Percentiles rank a stretch among this genome's conserved stretches.
These are phyloP conservation scores for Crithidia sp. DNA, from an alignment of 208 protist genomes.

Conservation along the genomic window DNA sequence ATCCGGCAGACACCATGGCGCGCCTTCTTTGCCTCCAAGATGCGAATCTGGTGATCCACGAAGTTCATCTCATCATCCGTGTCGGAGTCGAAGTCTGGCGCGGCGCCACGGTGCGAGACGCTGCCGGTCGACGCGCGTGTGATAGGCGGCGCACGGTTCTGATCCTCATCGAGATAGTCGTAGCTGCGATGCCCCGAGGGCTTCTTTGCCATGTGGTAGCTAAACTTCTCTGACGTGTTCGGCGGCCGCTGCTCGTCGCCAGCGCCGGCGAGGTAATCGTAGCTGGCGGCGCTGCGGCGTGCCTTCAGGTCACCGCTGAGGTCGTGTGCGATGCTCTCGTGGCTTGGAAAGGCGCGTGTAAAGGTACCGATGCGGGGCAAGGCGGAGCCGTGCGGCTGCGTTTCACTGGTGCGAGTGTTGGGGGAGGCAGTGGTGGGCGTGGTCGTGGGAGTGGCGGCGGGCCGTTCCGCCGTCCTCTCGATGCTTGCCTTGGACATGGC, in stretches of 20 bases:
- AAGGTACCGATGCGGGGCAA: neutral
- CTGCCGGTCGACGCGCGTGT: neutral
- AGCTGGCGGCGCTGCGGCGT: slow-evolving; percentile 22
- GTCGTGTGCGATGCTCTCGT: slow-evolving; percentile 13
- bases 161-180: slow-evolving; percentile 37
- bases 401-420: neutral
- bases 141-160: slow-evolving; percentile 6
- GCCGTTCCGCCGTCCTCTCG: too few species aligned
- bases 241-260: neutral
- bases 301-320: neutral
- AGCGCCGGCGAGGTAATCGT: slow-evolving; percentile 23
- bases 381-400: slow-evolving; percentile 2
- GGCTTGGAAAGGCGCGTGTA: neutral
- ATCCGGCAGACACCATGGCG: neutral
- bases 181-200: slow-evolving; percentile 1
- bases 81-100: slow-evolving; percentile 12
- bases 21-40: slow-evolving; percentile 13
- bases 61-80: slow-evolving; percentile 16
- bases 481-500: neutral
- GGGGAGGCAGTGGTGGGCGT: too few species aligned
- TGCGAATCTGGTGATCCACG: slow-evolving; percentile 29
- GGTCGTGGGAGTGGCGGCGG: too few species aligned
- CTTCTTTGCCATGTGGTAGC: slow-evolving; percentile 10
- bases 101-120: neutral
- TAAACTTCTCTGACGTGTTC: neutral